phyloP scores from a whole-genome alignment of 1,139 yeast genomes.

The Debaryomycetaceae sp. region DNA sequence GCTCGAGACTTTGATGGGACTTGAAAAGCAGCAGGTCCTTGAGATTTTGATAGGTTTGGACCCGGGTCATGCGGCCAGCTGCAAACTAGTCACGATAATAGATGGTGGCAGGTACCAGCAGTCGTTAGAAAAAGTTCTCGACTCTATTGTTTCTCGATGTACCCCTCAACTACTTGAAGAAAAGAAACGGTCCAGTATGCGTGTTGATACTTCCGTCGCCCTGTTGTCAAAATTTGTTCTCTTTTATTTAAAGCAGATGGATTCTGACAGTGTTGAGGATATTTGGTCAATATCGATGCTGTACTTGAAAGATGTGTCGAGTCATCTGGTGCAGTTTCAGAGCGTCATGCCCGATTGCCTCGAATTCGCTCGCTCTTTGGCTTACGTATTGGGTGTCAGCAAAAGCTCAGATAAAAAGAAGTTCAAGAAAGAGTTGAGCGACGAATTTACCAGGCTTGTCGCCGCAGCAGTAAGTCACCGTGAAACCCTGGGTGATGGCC shows the following conservation, averaged over 20 bases:
- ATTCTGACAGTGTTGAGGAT: conserved; percentile 67
- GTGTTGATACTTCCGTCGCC: conserved; percentile 28
- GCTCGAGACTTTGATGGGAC: conserved; percentile 53
- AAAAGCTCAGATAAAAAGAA: conserved; percentile 54
- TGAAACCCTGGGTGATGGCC: conserved; percentile 6
- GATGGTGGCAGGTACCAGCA: conserved; percentile 79
- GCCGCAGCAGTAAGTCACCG: conserved; percentile 15
- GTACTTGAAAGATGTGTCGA: conserved; percentile 49
- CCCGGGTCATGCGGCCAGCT: conserved; percentile 9
- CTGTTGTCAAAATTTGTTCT: conserved; percentile 43
- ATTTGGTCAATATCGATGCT: conserved; percentile 48
- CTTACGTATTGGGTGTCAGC: conserved; percentile 44
- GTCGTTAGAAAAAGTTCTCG: conserved; percentile 59
- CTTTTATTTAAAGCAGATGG: conserved; percentile 52
- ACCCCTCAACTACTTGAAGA: conserved; percentile 22
- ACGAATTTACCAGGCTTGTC: conserved; percentile 47
- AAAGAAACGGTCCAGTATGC: conserved; percentile 30
- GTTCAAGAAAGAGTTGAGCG: conserved; percentile 56
- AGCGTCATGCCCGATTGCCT: conserved; percentile 42
- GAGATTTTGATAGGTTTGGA: conserved; percentile 46
- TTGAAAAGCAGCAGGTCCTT: conserved; percentile 67
- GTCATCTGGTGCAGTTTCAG: conserved; percentile 39
- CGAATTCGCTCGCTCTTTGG: conserved; percentile 37
- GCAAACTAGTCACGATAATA: conserved; percentile 56
- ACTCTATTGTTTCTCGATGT: conserved; percentile 35